Base-by-base conservation (phyloP, 768 basidiomycete species). In the Lactifluus subvellereus region DNA sequence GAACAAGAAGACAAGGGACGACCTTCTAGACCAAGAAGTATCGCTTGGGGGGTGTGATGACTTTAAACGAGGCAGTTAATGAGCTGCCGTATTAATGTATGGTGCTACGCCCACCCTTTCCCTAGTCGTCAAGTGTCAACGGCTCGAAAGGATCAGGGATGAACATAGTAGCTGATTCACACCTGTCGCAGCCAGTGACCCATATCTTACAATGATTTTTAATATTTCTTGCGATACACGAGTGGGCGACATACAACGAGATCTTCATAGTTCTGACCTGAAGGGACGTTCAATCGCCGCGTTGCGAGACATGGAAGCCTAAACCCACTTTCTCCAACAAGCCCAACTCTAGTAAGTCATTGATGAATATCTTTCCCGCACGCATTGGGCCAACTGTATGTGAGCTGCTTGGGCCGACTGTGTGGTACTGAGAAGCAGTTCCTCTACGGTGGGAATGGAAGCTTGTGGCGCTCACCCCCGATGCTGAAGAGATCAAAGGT, bases 401-500 rank as follows among this genome's bases (percentile, higher is more conserved):
- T 1, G 82, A 83, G 47, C 80, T 82, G 51, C 78, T 81, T 10
- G 86, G 84, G 3, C 84, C 84, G 40, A 82, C 82, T 82, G 61
- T 18, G 14, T 42, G 51, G 20, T 14, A 4, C 32, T 16, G 11
- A 48, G 30, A 33, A 27, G 35, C 11, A 20, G 30, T 30, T 32
- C 14, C 38, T 54, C 16, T 14, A 27, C 6, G 6, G 35, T 14
- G 50, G 27, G 33, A 27, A 61, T 20, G 51, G 54, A 16, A 43
- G 20, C 47, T 47, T 53, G 20, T 4, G 16, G 40, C 16, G 72
- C 84, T 66, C 68, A 88, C 89, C 90, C 62, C 94, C 94, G 65
- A 95, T 89, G 69, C 87, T 90, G 77, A 96, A 95, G 57, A 96
- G 78, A 73, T 97, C 94, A 71, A 95, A 96, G 0, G 94, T 86